phyloP scores from a whole-genome alignment of 257 asterid species.

The Nemophila menziesii region DNA sequence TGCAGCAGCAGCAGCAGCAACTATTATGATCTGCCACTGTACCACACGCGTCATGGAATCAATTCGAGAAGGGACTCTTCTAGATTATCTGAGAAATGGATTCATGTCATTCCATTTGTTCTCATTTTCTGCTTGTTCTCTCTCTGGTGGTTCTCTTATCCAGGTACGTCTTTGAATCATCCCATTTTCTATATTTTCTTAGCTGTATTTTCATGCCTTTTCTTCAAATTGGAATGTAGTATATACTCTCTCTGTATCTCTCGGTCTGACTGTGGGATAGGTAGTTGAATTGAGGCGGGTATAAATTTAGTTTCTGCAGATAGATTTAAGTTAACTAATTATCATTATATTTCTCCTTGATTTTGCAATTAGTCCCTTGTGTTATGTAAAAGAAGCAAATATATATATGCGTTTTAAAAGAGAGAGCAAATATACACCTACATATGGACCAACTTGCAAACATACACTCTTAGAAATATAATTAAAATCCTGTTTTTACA shows the following conservation, averaged over 20 bases:
- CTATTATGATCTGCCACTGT: constrained; percentile 11
- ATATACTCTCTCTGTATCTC: background rate
- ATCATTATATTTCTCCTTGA: background rate
- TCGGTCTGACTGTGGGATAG: background rate
- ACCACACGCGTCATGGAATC: background rate
- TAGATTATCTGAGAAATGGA: constrained; percentile 6
- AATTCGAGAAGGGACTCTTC: background rate
- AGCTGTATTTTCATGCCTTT: background rate
- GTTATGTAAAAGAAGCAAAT: too few species aligned
- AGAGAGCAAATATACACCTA: too few species aligned
- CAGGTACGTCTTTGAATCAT: constrained; percentile 20
- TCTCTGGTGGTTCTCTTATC: constrained; percentile 44
- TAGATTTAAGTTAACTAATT: background rate
- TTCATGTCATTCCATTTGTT: constrained; percentile 33
- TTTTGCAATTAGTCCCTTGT: too few species aligned
- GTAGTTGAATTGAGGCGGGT: background rate
- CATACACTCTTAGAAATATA: too few species aligned
- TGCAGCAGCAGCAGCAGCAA: background rate
- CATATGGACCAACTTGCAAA: too few species aligned
- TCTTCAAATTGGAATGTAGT: background rate
- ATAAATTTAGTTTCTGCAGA: background rate
- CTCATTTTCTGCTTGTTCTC: constrained; percentile 36
- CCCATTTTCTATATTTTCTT: background rate
- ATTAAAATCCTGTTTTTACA: too few species aligned
- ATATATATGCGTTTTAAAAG: too few species aligned